Conservation (phyloP, 495 filamentous ascomycete species). For the Penicillium crystallinum region DNA sequence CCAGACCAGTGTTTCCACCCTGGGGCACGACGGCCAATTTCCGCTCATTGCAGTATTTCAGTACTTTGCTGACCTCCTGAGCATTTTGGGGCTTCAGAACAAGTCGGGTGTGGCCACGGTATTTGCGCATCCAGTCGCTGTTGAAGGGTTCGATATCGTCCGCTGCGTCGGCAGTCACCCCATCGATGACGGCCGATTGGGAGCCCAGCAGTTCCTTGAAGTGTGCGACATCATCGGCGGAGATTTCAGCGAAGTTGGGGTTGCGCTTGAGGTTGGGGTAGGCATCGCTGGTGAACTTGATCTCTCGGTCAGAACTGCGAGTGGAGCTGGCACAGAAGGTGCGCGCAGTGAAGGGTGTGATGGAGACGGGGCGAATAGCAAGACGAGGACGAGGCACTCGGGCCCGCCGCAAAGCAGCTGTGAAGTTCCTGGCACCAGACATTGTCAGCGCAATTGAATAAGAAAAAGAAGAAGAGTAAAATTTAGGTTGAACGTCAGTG, state of each 20-base stretch:
- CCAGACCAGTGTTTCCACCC: conserved; percentile 92
- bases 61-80: conserved; percentile 78
- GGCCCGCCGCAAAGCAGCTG: conserved; percentile 38
- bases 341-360: conserved; percentile 23
- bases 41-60: conserved; percentile 90
- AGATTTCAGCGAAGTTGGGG: conserved; percentile 62
- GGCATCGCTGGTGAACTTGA: conserved; percentile 74
- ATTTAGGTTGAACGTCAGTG: conserved; percentile 15
- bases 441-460: conserved; percentile 19
- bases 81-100: conserved; percentile 80
- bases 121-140: conserved; percentile 98
- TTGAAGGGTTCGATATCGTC: conserved; percentile 92
- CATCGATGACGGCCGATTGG: conserved; percentile 77
- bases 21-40: conserved; percentile 93
- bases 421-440: conserved; percentile 35
- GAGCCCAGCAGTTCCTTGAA: conserved; percentile 73
- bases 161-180: conserved; percentile 61
- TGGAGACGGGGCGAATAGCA: conserved; percentile 18
- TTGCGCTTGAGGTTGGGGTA: conserved; percentile 82
- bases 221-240: conserved; percentile 68
- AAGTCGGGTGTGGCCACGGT: conserved; percentile 80
- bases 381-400: conserved; percentile 33
- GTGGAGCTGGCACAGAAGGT: conserved; percentile 33
- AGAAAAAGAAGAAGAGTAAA: conserved; percentile 10
- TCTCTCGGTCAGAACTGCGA: conserved; percentile 40